Percentiles rank a stretch among this genome's conserved stretches.
These are phyloP conservation scores for Naegleria gruberi DNA, from an alignment of 208 protist genomes.

Conservation along the genomic window DNA sequence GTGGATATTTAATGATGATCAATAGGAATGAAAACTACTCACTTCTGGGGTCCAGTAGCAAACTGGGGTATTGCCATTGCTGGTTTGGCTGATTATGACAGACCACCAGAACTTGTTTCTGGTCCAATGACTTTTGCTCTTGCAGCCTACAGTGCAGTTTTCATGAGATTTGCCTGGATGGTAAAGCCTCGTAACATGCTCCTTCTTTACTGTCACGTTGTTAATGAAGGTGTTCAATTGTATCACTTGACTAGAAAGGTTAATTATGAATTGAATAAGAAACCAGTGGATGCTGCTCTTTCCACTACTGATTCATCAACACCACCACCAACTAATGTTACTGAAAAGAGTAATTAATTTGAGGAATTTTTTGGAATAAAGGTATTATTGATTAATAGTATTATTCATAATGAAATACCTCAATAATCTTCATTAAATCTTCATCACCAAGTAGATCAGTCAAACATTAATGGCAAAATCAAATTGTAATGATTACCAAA, in stretches of 20 bases:
- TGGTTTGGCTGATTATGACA: constrained; percentile 14
- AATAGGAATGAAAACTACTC: constrained; percentile 32
- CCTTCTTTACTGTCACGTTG: constrained; percentile 27
- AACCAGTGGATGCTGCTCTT: not conserved
- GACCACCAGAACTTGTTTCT: constrained; percentile 23
- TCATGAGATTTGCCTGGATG: constrained; percentile 36
- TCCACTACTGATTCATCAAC: no score
- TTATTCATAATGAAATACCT: no score
- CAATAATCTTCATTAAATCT: no score
- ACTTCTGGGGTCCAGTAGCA: constrained; percentile 36
- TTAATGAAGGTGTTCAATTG: constrained; percentile 32
- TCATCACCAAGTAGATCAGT: no score
- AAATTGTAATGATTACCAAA: no score
- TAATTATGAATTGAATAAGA: constrained; percentile 19
- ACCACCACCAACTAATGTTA: no score
- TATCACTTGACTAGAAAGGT: constrained; percentile 17
- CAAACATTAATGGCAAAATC: no score
- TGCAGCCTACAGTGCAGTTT: constrained; percentile 30
- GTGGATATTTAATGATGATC: no score
- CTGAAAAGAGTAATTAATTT: no score
- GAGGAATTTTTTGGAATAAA: no score
- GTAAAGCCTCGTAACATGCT: constrained; percentile 34
- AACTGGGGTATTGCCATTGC: constrained; percentile 31
- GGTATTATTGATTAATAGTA: no score
- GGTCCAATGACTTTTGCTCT: constrained; percentile 26